phyloP scores from a whole-genome alignment of 176 grass and related monocot species.

The Oropetium thomaeum region DNA sequence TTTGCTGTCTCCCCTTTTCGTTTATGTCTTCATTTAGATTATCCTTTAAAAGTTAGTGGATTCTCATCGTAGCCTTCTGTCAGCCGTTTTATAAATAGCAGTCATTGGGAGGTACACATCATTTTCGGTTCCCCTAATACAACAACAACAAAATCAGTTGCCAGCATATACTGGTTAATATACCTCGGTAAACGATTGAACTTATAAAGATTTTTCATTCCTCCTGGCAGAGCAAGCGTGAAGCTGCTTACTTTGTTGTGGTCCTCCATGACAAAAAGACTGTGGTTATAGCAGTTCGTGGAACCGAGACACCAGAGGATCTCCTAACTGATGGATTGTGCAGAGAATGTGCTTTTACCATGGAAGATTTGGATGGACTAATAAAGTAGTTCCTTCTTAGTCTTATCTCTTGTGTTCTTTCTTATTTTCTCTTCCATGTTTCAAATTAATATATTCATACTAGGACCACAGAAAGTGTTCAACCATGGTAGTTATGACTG shows the following conservation, averaged over 20 bases:
- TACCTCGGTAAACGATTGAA: background rate
- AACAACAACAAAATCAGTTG: slow-evolving; percentile 4
- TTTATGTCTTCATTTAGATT: slow-evolving; percentile 15
- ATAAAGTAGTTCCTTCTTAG: slow-evolving; percentile 52
- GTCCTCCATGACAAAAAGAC: slow-evolving; percentile 78
- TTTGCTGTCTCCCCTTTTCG: slow-evolving; percentile 1
- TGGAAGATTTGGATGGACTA: slow-evolving; percentile 86
- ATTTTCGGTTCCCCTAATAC: slow-evolving; percentile 20
- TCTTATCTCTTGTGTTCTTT: slow-evolving; percentile 16
- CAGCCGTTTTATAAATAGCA: background rate
- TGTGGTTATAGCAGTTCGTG: slow-evolving; percentile 75
- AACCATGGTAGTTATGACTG: slow-evolving; percentile 2
- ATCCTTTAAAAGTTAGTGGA: background rate
- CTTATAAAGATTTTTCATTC: slow-evolving; percentile 5
- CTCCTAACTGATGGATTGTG: slow-evolving; percentile 93
- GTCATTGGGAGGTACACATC: slow-evolving; percentile 8
- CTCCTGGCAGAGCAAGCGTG: slow-evolving; percentile 65
- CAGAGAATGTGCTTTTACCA: slow-evolving; percentile 78
- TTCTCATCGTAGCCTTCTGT: background rate
- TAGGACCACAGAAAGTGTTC: background rate
- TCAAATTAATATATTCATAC: slow-evolving; percentile 11
- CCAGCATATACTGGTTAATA: background rate
- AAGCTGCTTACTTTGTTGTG: slow-evolving; percentile 94
- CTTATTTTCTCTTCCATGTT: slow-evolving; percentile 1
- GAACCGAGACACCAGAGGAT: slow-evolving; percentile 95